Percentiles rank a stretch among this genome's conserved stretches.
Evolutionary conservation across 2,329 filamentous ascomycete species (phyloP).

Genomic region (Didymella segeticola): DNA sequence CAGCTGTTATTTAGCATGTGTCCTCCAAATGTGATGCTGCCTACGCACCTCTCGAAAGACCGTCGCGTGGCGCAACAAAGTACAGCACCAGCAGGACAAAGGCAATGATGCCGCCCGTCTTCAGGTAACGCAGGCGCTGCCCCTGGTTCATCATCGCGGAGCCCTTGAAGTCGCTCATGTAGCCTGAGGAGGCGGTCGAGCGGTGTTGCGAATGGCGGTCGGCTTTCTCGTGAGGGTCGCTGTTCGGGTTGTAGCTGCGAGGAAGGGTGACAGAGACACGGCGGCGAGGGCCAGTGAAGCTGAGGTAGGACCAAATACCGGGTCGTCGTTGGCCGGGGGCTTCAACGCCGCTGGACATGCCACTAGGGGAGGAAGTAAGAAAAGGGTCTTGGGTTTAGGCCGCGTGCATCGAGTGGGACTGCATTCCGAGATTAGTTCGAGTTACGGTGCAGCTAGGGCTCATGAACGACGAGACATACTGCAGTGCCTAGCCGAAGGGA

Average conservation of each 20-base stretch:
- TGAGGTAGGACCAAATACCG: constrained; percentile 62
- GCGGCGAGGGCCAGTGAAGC: constrained; percentile 59
- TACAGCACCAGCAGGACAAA: constrained; percentile 65
- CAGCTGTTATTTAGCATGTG: background rate
- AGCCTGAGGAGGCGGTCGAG: constrained; percentile 46
- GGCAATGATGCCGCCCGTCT: constrained; percentile 66
- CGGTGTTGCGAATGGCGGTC: constrained; percentile 50
- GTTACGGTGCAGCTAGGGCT: constrained; percentile 11
- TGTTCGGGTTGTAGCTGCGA: constrained; percentile 42
- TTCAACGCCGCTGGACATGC: constrained; percentile 64
- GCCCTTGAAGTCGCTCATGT: constrained; percentile 54
- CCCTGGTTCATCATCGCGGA: constrained; percentile 66
- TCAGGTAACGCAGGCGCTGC: constrained; percentile 66
- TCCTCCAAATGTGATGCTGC: background rate
- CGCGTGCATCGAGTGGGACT: constrained; percentile 29
- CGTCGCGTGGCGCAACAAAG: constrained; percentile 58
- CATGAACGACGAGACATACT: constrained; percentile 18
- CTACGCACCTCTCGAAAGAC: constrained; percentile 37
- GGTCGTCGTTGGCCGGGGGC: constrained; percentile 53
- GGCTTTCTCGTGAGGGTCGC: constrained; percentile 56
- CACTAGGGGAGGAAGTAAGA: constrained; percentile 32
- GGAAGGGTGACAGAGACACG: constrained; percentile 60
- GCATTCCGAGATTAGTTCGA: constrained; percentile 21
- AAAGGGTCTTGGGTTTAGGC: constrained; percentile 31
- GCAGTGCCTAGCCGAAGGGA: constrained; percentile 11